phyloP scores from a whole-genome alignment of 164 flowering plant species.

The Berberis vulgaris region DNA sequence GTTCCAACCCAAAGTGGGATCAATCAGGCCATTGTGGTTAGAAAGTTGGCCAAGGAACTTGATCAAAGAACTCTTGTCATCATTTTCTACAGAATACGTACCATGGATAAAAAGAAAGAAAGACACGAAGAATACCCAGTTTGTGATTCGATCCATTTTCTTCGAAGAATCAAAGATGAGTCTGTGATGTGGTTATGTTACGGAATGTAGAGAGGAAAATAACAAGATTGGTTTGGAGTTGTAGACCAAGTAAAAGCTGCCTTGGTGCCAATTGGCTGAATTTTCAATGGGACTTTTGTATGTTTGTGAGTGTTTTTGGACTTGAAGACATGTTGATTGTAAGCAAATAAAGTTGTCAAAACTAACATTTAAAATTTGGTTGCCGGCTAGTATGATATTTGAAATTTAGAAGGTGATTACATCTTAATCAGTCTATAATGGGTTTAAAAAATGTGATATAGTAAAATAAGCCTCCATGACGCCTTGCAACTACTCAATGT shows the following conservation, averaged over 20 bases:
- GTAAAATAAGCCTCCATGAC: background rate
- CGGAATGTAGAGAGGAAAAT: background rate
- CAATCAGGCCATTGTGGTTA: slow-evolving; percentile 3
- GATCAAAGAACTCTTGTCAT: slow-evolving; percentile 18
- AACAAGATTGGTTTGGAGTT: slow-evolving; percentile 3
- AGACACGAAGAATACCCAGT: slow-evolving; percentile 24
- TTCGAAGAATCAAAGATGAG: background rate
- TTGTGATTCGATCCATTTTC: slow-evolving; percentile 18
- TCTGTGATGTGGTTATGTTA: background rate
- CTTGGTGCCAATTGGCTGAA: slow-evolving; percentile 25
- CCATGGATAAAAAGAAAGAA: slow-evolving; percentile 19
- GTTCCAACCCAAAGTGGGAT: slow-evolving; percentile 29
- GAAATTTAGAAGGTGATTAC: background rate
- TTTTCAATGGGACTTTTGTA: slow-evolving; percentile 18
- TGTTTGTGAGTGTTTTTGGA: slow-evolving; percentile 7
- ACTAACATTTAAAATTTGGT: slow-evolving; percentile 5
- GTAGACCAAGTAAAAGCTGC: slow-evolving; percentile 14
- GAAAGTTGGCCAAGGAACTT: slow-evolving; percentile 23
- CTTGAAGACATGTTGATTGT: background rate
- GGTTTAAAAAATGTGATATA: background rate
- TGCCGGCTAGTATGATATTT: slow-evolving; percentile 14
- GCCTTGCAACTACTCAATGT: no score
- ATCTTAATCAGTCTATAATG: slow-evolving; percentile 1
- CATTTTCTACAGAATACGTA: slow-evolving; percentile 18
- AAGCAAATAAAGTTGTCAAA: background rate